Evolutionary conservation across 2,329 filamentous ascomycete species (phyloP), one percentile per base, ranked within the genome.

Genomic region (Leptosphaerulina australis): DNA sequence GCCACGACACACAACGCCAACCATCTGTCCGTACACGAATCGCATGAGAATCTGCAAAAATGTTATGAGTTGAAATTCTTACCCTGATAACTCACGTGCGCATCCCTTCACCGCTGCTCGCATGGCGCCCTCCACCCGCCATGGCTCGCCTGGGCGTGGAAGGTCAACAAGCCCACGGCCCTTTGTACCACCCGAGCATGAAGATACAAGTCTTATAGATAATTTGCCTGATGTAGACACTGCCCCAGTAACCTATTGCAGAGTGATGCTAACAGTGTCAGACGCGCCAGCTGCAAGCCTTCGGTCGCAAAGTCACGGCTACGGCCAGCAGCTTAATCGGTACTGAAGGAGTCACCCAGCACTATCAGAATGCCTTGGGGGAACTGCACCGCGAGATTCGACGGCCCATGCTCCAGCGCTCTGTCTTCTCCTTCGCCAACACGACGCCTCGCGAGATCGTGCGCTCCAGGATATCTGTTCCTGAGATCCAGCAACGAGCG

Each of bases 371-470:
- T 75, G 93, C 94, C 57, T 88, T 99, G 81, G 86, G 83, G 66
- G 90, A 94, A 72, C 86, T 99, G 43, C 90, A 96, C 68, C 90
- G 90, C 67, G 91, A 97, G 73, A 82, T 97, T 64, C 85, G 90
- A 61, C 85, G 89, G 44, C 94, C 94, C 4, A 83, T 82, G 49
- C 82, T 96, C 33, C 94, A 97, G 76, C 87, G 91, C 67, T 90
- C 87, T 71, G 87, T 99, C 70, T 96, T 97, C 73, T 88, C 91
- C 55, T 88, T 97, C 76, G 87, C 93, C 43, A 88, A 88, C 74
- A 93, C 92, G 9, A 91, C 90, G 2, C 94, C 94, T n/a, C 90
- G 91, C 59, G 93, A 99, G 69, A 81, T 99, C 43, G 90, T 97
- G 62, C 90, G 94, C 62, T 93, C 90, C 53, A 93, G 88, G 69